Evolutionary conservation across 1,139 yeast genomes (phyloP).

Genomic region (Scheffersomyces lignicola): DNA sequence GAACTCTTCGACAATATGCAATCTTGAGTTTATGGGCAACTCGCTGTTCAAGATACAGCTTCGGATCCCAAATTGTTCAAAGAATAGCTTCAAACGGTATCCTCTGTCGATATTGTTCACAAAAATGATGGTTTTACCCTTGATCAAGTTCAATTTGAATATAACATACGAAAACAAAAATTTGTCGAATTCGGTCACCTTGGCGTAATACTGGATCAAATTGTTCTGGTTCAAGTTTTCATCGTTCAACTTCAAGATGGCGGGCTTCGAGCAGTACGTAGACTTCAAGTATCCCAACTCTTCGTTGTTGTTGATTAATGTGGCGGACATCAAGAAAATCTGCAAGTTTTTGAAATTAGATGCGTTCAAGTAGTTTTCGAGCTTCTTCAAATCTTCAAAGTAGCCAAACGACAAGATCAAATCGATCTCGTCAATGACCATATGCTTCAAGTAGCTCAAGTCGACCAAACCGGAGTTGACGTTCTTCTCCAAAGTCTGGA

Average conservation of each 20-base stretch:
- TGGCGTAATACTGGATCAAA: constrained; percentile 82
- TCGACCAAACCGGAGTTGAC: constrained; percentile 40
- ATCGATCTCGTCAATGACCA: constrained; percentile 96
- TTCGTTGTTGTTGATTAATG: constrained; percentile 58
- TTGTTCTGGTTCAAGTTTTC: constrained; percentile 60
- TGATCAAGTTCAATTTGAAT: constrained; percentile 81
- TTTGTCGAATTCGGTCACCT: constrained; percentile 87
- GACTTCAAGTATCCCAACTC: constrained; percentile 77
- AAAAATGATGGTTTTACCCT: constrained; percentile 88
- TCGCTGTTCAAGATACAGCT: constrained; percentile 90
- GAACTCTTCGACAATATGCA: constrained; percentile 93
- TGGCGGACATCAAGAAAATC: constrained; percentile 95
- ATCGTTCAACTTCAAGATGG: constrained; percentile 74
- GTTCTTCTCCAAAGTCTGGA: constrained; percentile 55
- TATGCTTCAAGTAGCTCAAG: constrained; percentile 57
- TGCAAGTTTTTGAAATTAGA: constrained; percentile 79
- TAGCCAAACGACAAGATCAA: constrained; percentile 88
- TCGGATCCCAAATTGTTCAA: constrained; percentile 93
- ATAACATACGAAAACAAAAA: constrained; percentile 88
- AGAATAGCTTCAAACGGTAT: constrained; percentile 81
- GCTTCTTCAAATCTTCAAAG: constrained; percentile 72
- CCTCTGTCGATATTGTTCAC: constrained; percentile 96
- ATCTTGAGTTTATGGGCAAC: constrained; percentile 86
- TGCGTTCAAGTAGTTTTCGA: constrained; percentile 50
- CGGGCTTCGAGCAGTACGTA: constrained; percentile 83